Evolutionary conservation across 805 yeast species (phyloP), one percentile per base, ranked within the genome.

Genomic region (Lachancea quebecensis): DNA sequence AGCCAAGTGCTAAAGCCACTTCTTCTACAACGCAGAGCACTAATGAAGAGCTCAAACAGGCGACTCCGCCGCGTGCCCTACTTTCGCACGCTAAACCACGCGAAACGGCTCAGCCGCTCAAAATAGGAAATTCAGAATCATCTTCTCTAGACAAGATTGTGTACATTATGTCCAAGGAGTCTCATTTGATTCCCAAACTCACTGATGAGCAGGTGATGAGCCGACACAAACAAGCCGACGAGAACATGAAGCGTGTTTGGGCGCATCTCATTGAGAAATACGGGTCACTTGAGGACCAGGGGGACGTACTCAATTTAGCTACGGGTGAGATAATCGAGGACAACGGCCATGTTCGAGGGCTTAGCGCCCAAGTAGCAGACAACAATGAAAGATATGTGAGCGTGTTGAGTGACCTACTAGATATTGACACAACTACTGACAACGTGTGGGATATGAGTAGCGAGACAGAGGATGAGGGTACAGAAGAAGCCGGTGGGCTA

Each of bases 301-400:
- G 85, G 33, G 89, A 81, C 57, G 70, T 79, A 18, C 64, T 81
- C n/a, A 89, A 85, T 57, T 55, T 85, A 17, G 56, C 59, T 9
- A 78, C 88, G 0, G 90, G 91, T 0, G 69, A 74, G 45, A 74
- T 85, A 1, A 60, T 80, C 1, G 74, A 68, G 29, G 89, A 85
- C 54, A 73, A 77, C 42, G 95, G 95, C 2, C 95, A 85, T 60
- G 53, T 85, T 17, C 63, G 74, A 46, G 74, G 81, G 2, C 54
- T 82, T 46, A 46, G 50, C 38, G 17, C 50, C 3, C 43, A 16
- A 30, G 39, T 27, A 56, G 50, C 43, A 38, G 48, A 14, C 37
- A 42, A 32, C 12, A 41, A 42, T 17, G 53, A 52, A 2, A 46
- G 50, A n/a, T 58, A 60, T 31, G 47, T 40, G 29, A 62, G 60